These are phyloP conservation scores for Aspergillus funiculosus DNA, from an alignment of 495 filamentous ascomycete genomes.

Conservation along the genomic window DNA sequence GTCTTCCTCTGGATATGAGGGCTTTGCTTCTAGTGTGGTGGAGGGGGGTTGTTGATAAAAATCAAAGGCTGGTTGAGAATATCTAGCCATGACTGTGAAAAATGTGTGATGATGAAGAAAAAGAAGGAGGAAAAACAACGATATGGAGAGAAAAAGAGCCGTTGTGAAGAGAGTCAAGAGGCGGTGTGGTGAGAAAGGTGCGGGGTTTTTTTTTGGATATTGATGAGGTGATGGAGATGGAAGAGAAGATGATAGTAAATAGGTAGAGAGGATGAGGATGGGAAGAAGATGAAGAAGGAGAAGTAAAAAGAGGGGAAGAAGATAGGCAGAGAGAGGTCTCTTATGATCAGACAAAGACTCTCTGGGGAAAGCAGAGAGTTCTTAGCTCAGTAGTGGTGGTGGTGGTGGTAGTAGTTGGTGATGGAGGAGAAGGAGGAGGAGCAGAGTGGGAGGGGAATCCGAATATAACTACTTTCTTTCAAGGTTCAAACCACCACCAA, in stretches of 20 bases:
- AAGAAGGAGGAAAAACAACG: slow-evolving; percentile 9
- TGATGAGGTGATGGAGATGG: slow-evolving; percentile 5
- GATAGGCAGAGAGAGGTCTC: slow-evolving; percentile 14
- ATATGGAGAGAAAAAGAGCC: slow-evolving; percentile 26
- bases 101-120: slow-evolving; percentile 21
- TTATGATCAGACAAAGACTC: slow-evolving; percentile 15
- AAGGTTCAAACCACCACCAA: too few relatives aligned
- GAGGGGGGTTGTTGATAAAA: slow-evolving; percentile 59
- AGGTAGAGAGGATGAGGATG: slow-evolving; percentile 15
- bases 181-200: slow-evolving; percentile 15
- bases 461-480: slow-evolving; percentile 18
- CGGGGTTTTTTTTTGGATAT: background rate
- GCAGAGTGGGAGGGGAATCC: slow-evolving; percentile 22
- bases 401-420: slow-evolving; percentile 9
- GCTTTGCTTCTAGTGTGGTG: slow-evolving; percentile 56
- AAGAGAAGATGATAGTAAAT: slow-evolving; percentile 22
- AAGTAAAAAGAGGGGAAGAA: slow-evolving; percentile 12
- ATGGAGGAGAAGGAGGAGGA: slow-evolving; percentile 22
- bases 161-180: slow-evolving; percentile 9
- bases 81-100: slow-evolving; percentile 39
- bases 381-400: slow-evolving; percentile 5
- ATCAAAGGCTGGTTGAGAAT: slow-evolving; percentile 45
- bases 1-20: slow-evolving; percentile 70
- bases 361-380: slow-evolving; percentile 8
- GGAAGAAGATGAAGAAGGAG: slow-evolving; percentile 11